phyloP scores from a whole-genome alignment of 345 rosid species.

The Diplotaxis tenuifolia region DNA sequence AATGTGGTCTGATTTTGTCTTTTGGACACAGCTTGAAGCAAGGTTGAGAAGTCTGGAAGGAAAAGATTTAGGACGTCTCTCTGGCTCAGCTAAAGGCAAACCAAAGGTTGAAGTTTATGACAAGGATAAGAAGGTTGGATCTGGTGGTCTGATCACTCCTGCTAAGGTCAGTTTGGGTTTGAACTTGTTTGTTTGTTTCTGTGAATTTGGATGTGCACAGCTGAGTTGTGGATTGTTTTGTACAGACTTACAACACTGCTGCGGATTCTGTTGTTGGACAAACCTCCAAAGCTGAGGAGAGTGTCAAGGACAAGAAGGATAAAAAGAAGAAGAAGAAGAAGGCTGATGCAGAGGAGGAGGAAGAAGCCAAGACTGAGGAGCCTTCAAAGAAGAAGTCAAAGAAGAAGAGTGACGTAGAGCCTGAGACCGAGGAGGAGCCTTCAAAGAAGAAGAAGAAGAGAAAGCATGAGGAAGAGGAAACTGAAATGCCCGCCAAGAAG shows the following conservation, averaged over 20 bases:
- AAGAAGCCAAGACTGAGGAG: background rate
- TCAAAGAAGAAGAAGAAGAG: conserved; percentile 1
- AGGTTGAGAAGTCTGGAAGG: conserved; percentile 81
- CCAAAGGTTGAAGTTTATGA: conserved; percentile 87
- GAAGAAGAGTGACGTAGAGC: background rate
- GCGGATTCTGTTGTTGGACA: conserved; percentile 64
- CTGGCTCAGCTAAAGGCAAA: conserved; percentile 88
- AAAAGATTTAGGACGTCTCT: conserved; percentile 62
- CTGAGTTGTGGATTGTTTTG: background rate
- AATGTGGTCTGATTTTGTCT: too few relatives aligned
- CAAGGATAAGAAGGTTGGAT: conserved; percentile 71
- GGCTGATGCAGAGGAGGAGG: conserved; percentile 25
- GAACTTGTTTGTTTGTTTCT: background rate
- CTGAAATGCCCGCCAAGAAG: background rate
- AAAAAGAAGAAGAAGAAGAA: conserved; percentile 11
- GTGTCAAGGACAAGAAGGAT: background rate
- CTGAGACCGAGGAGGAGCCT: background rate
- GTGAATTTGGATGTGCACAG: background rate
- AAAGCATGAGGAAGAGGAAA: background rate
- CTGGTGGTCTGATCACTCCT: conserved; percentile 68
- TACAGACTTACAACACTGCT: conserved; percentile 74
- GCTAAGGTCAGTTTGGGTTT: conserved; percentile 59
- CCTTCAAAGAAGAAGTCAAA: background rate
- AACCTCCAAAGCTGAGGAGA: conserved; percentile 19
- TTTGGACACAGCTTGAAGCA: conserved; percentile 63